A percentile compares a stretch with the other conserved stretches of the same genome.
These are phyloP conservation scores for Heliamphora pulchella DNA, from an alignment of 179 eudicot species.

Conservation along the genomic window DNA sequence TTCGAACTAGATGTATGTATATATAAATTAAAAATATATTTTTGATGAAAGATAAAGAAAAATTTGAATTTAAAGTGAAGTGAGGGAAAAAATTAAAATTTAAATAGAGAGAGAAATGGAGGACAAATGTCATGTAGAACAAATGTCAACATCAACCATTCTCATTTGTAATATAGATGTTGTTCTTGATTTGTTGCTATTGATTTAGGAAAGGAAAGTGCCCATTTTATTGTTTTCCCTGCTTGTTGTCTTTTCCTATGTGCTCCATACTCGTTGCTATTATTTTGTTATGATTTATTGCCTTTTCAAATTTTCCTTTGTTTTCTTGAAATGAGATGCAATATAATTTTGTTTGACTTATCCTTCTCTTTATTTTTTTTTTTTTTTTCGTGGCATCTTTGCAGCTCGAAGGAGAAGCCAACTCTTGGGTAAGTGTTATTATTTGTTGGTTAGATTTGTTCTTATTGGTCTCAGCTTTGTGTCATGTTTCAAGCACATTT, in stretches of 20 bases:
- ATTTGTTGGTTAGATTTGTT: background rate
- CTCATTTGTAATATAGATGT: too few species aligned
- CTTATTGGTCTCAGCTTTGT: background rate
- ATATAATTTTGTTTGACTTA: background rate
- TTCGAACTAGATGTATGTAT: too few species aligned
- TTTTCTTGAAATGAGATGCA: background rate
- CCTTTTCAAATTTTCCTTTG: background rate
- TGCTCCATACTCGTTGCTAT: background rate
- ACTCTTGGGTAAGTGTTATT: constrained; percentile 84
- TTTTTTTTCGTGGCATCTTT: constrained; percentile 18
- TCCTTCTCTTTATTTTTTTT: background rate
- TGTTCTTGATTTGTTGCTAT: background rate
- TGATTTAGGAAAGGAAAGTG: background rate
- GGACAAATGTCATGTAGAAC: too few species aligned
- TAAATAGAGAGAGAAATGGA: too few species aligned
- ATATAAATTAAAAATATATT: too few species aligned
- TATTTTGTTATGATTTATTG: background rate
- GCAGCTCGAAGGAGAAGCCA: constrained; percentile 99
- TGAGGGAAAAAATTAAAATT: too few species aligned
- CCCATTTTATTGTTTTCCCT: background rate
- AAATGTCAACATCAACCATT: too few species aligned
- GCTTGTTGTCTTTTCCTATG: background rate
- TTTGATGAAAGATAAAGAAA: too few species aligned
- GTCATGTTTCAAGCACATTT: too few species aligned
- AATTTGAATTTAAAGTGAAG: too few species aligned